phyloP scores from a whole-genome alignment of 2,329 filamentous ascomycete genomes.

The Trichoderma oligosporum region DNA sequence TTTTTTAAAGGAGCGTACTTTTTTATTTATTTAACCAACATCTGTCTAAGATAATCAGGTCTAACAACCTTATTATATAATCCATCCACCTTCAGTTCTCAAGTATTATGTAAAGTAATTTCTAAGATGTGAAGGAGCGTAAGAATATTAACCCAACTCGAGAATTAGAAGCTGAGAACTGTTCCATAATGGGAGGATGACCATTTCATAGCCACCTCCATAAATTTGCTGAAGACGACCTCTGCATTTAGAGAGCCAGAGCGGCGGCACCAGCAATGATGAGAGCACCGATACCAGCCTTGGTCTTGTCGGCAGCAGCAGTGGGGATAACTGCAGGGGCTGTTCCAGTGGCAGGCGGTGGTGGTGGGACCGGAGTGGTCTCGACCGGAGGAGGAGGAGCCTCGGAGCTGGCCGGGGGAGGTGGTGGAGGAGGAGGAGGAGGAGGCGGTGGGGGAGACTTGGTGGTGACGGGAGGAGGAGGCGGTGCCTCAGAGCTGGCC shows the following conservation, averaged over 20 bases:
- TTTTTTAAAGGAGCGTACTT: slow-evolving; percentile 15
- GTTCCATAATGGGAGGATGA: background rate
- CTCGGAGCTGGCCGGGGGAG: slow-evolving; percentile 15
- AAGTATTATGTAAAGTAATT: background rate
- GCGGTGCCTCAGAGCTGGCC: background rate
- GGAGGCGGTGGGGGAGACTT: slow-evolving; percentile 18
- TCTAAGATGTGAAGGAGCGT: slow-evolving; percentile 10
- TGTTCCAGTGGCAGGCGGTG: slow-evolving; percentile 19
- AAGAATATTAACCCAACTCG: slow-evolving; percentile 5
- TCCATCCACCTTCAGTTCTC: slow-evolving; percentile 12
- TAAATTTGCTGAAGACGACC: background rate
- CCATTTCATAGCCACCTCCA: background rate
- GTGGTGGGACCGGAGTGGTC: too few relatives aligned
- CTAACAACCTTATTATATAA: background rate
- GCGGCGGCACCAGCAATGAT: slow-evolving; percentile 39
- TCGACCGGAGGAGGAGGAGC: slow-evolving; percentile 12
- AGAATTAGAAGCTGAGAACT: slow-evolving; percentile 7
- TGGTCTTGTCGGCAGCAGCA: slow-evolving; percentile 37
- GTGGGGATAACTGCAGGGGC: slow-evolving; percentile 31
- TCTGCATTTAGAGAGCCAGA: slow-evolving; percentile 33
- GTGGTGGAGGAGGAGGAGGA: slow-evolving; percentile 19
- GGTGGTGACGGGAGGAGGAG: slow-evolving; percentile 11
- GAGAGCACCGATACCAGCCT: slow-evolving; percentile 36
- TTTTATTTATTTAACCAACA: background rate
- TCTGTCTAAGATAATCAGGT: slow-evolving; percentile 2